Percentiles rank a stretch among this genome's conserved stretches.
These are phyloP conservation scores for Syzygium jambos DNA, from an alignment of 345 rosid genomes.

Conservation along the genomic window DNA sequence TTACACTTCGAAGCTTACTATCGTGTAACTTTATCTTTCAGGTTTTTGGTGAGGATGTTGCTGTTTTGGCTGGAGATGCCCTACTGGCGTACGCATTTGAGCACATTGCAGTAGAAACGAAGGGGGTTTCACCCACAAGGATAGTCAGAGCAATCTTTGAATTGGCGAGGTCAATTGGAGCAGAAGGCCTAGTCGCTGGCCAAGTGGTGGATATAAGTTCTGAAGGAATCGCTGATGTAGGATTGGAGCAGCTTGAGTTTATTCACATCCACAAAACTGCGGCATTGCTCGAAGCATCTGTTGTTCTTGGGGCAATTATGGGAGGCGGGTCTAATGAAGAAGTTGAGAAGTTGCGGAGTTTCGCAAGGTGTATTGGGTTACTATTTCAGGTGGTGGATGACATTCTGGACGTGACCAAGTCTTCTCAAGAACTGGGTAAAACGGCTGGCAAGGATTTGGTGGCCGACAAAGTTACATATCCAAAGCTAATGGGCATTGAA, in stretches of 20 bases:
- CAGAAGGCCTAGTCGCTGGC: constrained; percentile 76
- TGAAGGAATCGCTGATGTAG: constrained; percentile 50
- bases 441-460: constrained; percentile 93
- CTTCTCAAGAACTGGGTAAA: constrained; percentile 79
- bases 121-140: constrained; percentile 34
- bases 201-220: constrained; percentile 74
- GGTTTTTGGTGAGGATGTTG: constrained; percentile 71
- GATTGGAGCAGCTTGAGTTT: constrained; percentile 64
- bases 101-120: constrained; percentile 51
- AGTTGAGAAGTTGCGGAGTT: constrained; percentile 65
- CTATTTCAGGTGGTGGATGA: constrained; percentile 96
- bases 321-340: constrained; percentile 72
- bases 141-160: constrained; percentile 57
- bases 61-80: constrained; percentile 87
- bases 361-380: constrained; percentile 63
- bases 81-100: constrained; percentile 75
- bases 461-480: constrained; percentile 77
- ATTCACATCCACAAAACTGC: constrained; percentile 91
- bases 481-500: constrained; percentile 80
- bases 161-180: constrained; percentile 57
- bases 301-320: constrained; percentile 70
- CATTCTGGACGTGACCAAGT: constrained; percentile 83
- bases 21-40: background rate
- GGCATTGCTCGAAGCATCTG: constrained; percentile 65
- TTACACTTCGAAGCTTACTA: background rate